Percentiles rank a stretch among this genome's conserved stretches.
Conservation (phyloP, 345 rosid species). For the Salix dunnii region DNA sequence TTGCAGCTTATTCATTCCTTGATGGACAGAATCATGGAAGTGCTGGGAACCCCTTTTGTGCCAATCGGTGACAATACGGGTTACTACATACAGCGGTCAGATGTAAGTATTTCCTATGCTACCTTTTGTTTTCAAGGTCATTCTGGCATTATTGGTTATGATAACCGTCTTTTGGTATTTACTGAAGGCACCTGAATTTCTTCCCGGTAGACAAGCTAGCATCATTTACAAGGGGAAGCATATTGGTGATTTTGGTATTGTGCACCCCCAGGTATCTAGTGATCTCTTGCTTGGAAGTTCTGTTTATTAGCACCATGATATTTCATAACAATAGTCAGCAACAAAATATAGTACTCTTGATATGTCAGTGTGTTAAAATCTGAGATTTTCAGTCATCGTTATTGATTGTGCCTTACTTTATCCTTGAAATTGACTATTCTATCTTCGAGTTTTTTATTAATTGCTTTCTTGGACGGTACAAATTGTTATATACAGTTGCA, state of each 20-base stretch:
- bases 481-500: background rate
- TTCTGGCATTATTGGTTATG: background rate
- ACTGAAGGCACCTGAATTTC: slow-evolving; percentile 75
- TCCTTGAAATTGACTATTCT: background rate
- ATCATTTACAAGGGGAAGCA: slow-evolving; percentile 66
- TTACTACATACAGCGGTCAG: slow-evolving; percentile 55
- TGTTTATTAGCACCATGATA: background rate
- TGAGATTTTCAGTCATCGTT: background rate
- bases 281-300: background rate
- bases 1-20: slow-evolving; percentile 84
- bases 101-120: slow-evolving; percentile 44
- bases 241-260: slow-evolving; percentile 76
- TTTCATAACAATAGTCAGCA: background rate
- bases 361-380: background rate
- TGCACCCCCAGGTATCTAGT: slow-evolving; percentile 67
- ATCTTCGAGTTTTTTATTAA: background rate
- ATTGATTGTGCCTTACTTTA: background rate
- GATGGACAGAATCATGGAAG: slow-evolving; percentile 90
- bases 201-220: slow-evolving; percentile 78
- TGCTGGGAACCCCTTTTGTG: slow-evolving; percentile 64
- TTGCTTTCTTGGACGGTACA: background rate
- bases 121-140: slow-evolving; percentile 4
- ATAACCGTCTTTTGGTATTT: slow-evolving; percentile 1
- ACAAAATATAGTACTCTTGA: background rate
- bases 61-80: slow-evolving; percentile 48